phyloP scores from a whole-genome alignment of 2,329 filamentous ascomycete species.

The Pseudonectria buxi region DNA sequence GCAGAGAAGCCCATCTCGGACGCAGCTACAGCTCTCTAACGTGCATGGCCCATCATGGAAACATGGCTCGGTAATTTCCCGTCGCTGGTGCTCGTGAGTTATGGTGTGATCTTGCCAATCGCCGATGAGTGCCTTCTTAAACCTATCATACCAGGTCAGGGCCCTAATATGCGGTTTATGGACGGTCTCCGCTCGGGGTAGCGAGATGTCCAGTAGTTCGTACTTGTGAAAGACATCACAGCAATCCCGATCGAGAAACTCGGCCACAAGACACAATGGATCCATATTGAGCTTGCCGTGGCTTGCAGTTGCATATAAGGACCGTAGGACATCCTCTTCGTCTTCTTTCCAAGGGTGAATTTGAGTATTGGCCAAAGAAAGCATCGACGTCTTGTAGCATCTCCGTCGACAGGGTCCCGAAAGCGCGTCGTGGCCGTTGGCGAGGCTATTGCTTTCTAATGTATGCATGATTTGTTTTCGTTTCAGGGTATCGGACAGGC shows the following conservation, averaged over 20 bases:
- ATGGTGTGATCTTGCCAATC: slow-evolving; percentile 51
- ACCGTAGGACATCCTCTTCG: slow-evolving; percentile 41
- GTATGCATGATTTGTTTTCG: slow-evolving; percentile 14
- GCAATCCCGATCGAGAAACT: slow-evolving; percentile 45
- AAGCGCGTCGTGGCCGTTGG: slow-evolving; percentile 10
- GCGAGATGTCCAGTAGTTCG: slow-evolving; percentile 15
- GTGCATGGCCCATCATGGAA: slow-evolving; percentile 63
- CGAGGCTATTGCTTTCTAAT: slow-evolving; percentile 1
- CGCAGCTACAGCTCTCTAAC: slow-evolving; percentile 55
- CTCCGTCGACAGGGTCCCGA: slow-evolving; percentile 31
- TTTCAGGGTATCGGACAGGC: slow-evolving; percentile 28
- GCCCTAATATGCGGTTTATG: slow-evolving; percentile 35
- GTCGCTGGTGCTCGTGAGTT: slow-evolving; percentile 48
- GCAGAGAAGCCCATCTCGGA: slow-evolving; percentile 54
- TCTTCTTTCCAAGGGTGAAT: slow-evolving; percentile 39
- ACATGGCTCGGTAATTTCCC: slow-evolving; percentile 58
- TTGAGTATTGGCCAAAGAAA: slow-evolving; percentile 1
- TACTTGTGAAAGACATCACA: slow-evolving; percentile 40
- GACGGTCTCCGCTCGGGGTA: slow-evolving; percentile 17
- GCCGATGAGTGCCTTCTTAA: slow-evolving; percentile 45
- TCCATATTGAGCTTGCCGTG: slow-evolving; percentile 34
- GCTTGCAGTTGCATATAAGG: slow-evolving; percentile 37
- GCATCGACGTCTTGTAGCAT: slow-evolving; percentile 33
- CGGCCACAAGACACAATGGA: slow-evolving; percentile 43
- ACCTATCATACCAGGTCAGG: slow-evolving; percentile 50